Conservation (phyloP, 495 filamentous ascomycete genomes). For the Durotheca rogersii region DNA sequence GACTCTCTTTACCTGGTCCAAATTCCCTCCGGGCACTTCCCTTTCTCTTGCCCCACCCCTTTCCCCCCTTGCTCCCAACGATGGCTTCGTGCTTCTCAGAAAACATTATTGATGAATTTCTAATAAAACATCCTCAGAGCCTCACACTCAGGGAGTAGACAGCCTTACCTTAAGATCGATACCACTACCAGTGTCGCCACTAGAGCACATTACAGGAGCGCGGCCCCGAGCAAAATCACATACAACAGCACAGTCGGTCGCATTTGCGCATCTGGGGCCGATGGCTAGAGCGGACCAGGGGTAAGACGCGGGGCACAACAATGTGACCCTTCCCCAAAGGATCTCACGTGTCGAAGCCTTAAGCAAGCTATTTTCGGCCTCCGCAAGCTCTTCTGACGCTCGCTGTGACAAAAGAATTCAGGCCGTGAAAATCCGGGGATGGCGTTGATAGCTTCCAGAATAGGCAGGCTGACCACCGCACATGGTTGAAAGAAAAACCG, state of each 20-base stretch:
- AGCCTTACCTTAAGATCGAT: no score
- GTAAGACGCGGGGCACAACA: conserved; percentile 12
- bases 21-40: no score
- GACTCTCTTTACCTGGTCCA: background rate
- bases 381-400: conserved; percentile 10
- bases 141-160: no score
- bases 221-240: no score
- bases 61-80: no score
- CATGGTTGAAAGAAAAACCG: conserved; percentile 22
- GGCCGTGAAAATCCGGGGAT: conserved; percentile 28
- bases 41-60: no score
- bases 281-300: conserved; percentile 4
- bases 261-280: conserved; percentile 18
- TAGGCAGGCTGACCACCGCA: conserved; percentile 17
- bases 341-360: conserved; percentile 18
- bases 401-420: conserved; percentile 3
- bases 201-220: no score
- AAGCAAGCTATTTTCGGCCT: conserved; percentile 24
- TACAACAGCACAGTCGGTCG: conserved; percentile 9
- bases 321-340: conserved; percentile 15
- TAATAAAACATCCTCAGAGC: no score
- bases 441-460: conserved; percentile 16
- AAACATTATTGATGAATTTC: no score
- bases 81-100: no score
- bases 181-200: no score